Percentiles rank a stretch among this genome's conserved stretches.
phyloP scores from a whole-genome alignment of 1,139 yeast species.

The Kazachstania sp. region DNA sequence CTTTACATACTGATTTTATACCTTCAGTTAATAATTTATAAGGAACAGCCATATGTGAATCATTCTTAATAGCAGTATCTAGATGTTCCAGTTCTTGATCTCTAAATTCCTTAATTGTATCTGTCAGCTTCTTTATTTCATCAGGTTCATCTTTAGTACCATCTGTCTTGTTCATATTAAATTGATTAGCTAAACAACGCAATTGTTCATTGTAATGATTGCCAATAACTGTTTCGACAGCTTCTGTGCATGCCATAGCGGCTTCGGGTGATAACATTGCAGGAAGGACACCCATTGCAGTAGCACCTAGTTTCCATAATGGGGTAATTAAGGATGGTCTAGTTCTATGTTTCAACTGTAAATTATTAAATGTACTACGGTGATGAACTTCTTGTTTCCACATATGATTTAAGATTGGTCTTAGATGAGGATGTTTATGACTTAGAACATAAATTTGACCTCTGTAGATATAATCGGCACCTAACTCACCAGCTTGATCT shows the following conservation, averaged over 20 bases:
- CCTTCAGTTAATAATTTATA: conserved; percentile 80
- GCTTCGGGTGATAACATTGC: conserved; percentile 88
- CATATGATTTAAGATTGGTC: conserved; percentile 79
- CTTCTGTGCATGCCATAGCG: conserved; percentile 99
- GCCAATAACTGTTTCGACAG: conserved; percentile 97
- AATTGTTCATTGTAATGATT: conserved; percentile 89
- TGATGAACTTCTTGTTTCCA: conserved; percentile 97
- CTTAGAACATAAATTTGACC: conserved; percentile 82
- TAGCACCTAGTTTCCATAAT: conserved; percentile 86
- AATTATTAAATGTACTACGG: conserved; percentile 69
- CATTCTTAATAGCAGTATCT: conserved; percentile 85
- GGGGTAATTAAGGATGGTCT: conserved; percentile 90
- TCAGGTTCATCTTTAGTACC: conserved; percentile 36
- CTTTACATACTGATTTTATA: conserved; percentile 71
- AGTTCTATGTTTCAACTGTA: conserved; percentile 71
- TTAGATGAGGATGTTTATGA: conserved; percentile 58
- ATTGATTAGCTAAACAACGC: conserved; percentile 61
- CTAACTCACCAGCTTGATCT: conserved; percentile 98
- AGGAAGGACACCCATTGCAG: conserved; percentile 77
- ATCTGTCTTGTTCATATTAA: conserved; percentile 39
- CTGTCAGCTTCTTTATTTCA: conserved; percentile 53
- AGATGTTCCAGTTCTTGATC: conserved; percentile 95
- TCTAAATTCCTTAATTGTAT: conserved; percentile 65
- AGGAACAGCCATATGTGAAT: conserved; percentile 89
- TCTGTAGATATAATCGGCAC: conserved; percentile 86